Percentiles rank a stretch among this genome's conserved stretches.
Conservation (phyloP, 495 filamentous ascomycete genomes). For the Astrocystis sublimbata region DNA sequence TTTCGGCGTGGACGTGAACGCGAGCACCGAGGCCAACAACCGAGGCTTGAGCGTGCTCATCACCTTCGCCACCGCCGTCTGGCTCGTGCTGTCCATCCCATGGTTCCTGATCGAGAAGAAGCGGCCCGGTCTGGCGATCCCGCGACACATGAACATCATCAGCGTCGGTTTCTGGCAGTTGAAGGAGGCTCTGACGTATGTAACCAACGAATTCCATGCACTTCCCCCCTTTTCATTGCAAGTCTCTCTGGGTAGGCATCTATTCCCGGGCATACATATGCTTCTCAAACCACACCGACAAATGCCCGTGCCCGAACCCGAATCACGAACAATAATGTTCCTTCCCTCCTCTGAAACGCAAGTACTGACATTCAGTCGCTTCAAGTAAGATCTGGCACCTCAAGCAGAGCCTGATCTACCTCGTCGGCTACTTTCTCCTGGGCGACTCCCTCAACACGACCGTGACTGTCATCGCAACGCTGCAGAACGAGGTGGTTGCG, state of each 20-base stretch:
- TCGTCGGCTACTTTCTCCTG: constrained; percentile 66
- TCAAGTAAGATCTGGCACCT: constrained; percentile 65
- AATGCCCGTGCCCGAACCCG: no score
- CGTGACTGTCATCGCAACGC: constrained; percentile 63
- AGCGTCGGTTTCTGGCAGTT: constrained; percentile 62
- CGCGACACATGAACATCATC: constrained; percentile 43
- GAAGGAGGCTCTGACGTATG: constrained; percentile 51
- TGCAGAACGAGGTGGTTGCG: constrained; percentile 62
- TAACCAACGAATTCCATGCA: no score
- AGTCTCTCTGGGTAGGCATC: no score
- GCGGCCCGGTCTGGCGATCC: constrained; percentile 54
- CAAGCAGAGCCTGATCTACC: constrained; percentile 64
- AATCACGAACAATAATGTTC: no score
- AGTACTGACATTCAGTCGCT: no score
- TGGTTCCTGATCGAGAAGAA: constrained; percentile 67
- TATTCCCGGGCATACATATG: no score
- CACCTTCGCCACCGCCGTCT: constrained; percentile 63
- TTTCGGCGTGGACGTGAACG: constrained; percentile 61
- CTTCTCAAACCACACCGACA: no score
- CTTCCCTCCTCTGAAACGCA: no score
- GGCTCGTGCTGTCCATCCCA: constrained; percentile 60
- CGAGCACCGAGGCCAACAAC: constrained; percentile 59
- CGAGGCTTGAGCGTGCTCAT: constrained; percentile 66
- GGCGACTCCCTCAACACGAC: constrained; percentile 67
- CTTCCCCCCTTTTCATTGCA: no score